Percentiles rank a stretch among this genome's conserved stretches.
These are phyloP conservation scores for Colletotrichum chrysophilum DNA, from an alignment of 2,329 filamentous ascomycete genomes.

Conservation along the genomic window DNA sequence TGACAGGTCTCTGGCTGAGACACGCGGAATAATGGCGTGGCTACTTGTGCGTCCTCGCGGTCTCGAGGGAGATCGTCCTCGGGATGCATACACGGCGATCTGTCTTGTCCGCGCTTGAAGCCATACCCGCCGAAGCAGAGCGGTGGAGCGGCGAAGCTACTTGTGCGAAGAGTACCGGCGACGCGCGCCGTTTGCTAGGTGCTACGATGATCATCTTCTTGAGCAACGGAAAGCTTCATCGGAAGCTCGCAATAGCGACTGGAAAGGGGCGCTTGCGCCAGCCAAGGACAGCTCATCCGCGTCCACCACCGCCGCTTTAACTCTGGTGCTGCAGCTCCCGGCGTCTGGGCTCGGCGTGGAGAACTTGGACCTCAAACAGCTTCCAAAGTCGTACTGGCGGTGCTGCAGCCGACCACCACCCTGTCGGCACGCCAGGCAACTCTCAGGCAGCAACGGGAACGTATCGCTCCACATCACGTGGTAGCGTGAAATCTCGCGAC, in stretches of 20 bases:
- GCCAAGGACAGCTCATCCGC: background rate
- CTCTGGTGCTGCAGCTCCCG: background rate
- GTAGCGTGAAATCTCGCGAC: slow-evolving; percentile 47
- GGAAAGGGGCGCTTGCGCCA: background rate
- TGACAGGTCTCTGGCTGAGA: background rate
- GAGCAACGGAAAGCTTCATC: background rate
- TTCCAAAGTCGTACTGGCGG: background rate
- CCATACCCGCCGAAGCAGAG: background rate
- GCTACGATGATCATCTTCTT: background rate
- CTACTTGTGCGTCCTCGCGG: background rate
- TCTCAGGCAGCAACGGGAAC: slow-evolving; percentile 9
- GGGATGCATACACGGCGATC: background rate
- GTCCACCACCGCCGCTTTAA: slow-evolving; percentile 2
- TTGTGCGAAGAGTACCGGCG: background rate
- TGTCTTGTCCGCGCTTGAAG: background rate
- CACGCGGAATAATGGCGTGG: background rate
- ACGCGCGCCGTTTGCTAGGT: background rate
- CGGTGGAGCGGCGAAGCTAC: background rate
- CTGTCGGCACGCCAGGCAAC: background rate
- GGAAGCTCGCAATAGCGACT: background rate
- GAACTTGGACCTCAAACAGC: background rate
- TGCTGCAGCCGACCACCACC: background rate
- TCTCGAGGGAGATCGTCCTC: background rate
- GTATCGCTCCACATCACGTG: slow-evolving; percentile 40
- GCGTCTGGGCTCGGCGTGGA: background rate